These are phyloP conservation scores for Kluyveromyces sp. DNA, from an alignment of 1,139 yeast genomes.

Conservation along the genomic window DNA sequence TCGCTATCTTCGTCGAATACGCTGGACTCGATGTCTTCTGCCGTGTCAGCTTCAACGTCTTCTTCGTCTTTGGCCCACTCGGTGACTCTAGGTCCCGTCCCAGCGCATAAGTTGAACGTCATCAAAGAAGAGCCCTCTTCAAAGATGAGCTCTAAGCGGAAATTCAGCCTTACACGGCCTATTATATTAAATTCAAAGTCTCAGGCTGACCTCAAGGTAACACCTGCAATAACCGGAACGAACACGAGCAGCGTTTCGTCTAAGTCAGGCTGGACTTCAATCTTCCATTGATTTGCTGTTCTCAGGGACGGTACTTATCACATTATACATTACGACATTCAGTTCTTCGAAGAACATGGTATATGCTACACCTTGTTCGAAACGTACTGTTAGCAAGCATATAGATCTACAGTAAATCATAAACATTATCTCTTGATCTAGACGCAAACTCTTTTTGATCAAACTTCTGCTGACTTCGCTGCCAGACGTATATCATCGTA, in stretches of 20 bases:
- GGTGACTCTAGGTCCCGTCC: neutral
- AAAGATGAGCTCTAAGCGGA: neutral
- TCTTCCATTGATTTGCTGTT: neutral
- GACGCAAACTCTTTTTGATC: no score
- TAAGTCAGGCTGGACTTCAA: conserved; percentile 5
- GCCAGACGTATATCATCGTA: neutral
- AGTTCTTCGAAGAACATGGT: no score
- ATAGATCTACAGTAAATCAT: no score
- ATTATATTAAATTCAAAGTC: conserved; percentile 6
- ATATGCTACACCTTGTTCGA: no score
- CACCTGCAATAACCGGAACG: neutral
- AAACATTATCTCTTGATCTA: no score
- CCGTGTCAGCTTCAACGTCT: conserved; percentile 10
- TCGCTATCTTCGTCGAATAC: conserved; percentile 25
- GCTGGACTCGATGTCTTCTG: conserved; percentile 13
- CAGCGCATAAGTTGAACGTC: neutral
- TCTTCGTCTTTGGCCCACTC: neutral
- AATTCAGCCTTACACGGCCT: conserved; percentile 14
- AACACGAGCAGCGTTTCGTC: neutral
- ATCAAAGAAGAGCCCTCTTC: conserved; percentile 1
- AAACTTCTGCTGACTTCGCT: neutral
- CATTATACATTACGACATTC: neutral
- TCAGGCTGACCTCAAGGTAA: neutral
- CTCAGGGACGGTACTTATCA: neutral
- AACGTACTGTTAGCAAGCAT: no score